A percentile compares a stretch with the other conserved stretches of the same genome.
Evolutionary conservation across 352 stramenopile genomes (phyloP).

Genomic region (Nothophytophthora sp.): DNA sequence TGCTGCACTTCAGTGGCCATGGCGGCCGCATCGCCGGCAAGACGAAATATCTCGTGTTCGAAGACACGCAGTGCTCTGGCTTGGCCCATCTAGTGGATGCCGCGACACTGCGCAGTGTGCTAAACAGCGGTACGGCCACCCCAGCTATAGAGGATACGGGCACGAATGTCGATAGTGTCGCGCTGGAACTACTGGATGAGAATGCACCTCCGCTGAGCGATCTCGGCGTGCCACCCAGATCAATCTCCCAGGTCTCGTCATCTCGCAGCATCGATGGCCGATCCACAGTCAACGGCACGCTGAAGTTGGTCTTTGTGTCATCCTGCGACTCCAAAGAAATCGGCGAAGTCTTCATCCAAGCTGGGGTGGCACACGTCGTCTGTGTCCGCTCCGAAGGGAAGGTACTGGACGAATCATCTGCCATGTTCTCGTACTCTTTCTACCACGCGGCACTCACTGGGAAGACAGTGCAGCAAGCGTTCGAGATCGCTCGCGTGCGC

Average conservation of each 20-base stretch:
- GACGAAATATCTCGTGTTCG: constrained; percentile 71
- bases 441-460: constrained; percentile 74
- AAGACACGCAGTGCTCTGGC: constrained; percentile 69
- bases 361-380: constrained; percentile 75
- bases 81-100: constrained; percentile 73
- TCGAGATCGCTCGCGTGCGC: constrained; percentile 71
- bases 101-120: constrained; percentile 54
- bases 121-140: constrained; percentile 33
- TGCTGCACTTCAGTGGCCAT: constrained; percentile 82
- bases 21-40: constrained; percentile 65
- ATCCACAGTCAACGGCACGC: constrained; percentile 26
- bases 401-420: constrained; percentile 71
- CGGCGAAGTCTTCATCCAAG: constrained; percentile 80
- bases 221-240: constrained; percentile 1
- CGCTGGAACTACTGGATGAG: constrained; percentile 15
- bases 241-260: constrained; percentile 14
- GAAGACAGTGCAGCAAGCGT: constrained; percentile 76
- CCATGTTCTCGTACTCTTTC: constrained; percentile 79
- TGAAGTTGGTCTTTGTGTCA: constrained; percentile 85
- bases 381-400: constrained; percentile 72
- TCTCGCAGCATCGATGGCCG: constrained; percentile 33
- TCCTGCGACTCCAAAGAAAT: constrained; percentile 79
- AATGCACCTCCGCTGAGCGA: constrained; percentile 3
- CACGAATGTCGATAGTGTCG: constrained; percentile 2
- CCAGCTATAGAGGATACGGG: constrained; percentile 14